Base-by-base conservation (phyloP, 192 early-diverging fungal genomes). In the Coemansia asiatica region DNA sequence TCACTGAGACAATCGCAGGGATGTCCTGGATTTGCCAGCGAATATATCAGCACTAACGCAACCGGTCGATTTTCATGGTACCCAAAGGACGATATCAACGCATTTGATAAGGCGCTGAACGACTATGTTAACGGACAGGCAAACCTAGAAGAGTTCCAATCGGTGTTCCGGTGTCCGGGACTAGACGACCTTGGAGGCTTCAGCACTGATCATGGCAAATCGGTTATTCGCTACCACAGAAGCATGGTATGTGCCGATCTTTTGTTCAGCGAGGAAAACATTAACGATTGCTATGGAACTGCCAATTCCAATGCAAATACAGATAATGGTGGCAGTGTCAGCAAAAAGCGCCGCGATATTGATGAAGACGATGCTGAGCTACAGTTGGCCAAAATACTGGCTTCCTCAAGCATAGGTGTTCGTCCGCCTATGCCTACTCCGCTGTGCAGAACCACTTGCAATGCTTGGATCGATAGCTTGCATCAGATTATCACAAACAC, bases 161-260 rank as follows among this genome's bases (percentile, higher is more conserved):
- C 74, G 10, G 74, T 82, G 31, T 82, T 82, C 55, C 79, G 79
- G 27, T 82, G 79, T 46, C 23, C 69, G 0, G 74, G 74, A 7
- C 70, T 82, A 8, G 79, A 82, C 48, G 65, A 76, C 22, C 57
- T 76, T 64, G 79, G 79, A 10, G 79, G 79, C 16, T 76, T 76
- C 61, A 69, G 64, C 47, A 61, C 70, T 0, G 74, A 82, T 33
- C 79, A 76, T 60, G 79, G 79, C 19, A 51, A 33, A 51, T 68
- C 79, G 9, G 74, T 73, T 0, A 66, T 82, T 33, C 69, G 74
- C 15, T 82, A 73, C 56, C 79, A 76, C 48, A 74, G 79, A 60
- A 82, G 79, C 38, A 76, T 82, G 63, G 50, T 75, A 16, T 82
- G 79, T 67, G 74, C 79, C 9, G 74, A 82, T 26, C 35, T 82